Evolutionary conservation across 2,329 filamentous ascomycete genomes (phyloP).

Genomic region (Colletotrichum sp.): DNA sequence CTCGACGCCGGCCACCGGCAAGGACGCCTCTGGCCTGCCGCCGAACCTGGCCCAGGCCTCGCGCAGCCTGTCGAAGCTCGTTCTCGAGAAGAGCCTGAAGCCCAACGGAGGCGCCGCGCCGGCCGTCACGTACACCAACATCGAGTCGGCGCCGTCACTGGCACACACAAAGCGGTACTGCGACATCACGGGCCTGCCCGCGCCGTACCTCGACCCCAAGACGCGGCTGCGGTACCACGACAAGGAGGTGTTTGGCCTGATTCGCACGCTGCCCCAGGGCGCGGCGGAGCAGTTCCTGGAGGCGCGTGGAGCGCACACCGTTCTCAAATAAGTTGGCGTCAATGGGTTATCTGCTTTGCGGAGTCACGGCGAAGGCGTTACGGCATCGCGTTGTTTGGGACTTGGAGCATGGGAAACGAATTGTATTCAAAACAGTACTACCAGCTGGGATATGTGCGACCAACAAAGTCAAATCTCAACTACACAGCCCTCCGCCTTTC

Average conservation of each 20-base stretch:
- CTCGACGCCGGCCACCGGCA: constrained; percentile 57
- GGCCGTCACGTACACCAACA: constrained; percentile 90
- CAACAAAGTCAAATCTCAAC: constrained; percentile 96
- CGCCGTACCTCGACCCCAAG: constrained; percentile 93
- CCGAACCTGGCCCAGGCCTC: constrained; percentile 89
- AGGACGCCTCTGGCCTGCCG: constrained; percentile 41
- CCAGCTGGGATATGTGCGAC: constrained; percentile 65
- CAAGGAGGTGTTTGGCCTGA: constrained; percentile 85
- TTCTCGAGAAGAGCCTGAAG: constrained; percentile 80
- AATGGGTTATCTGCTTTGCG: not conserved
- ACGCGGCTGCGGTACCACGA: constrained; percentile 92
- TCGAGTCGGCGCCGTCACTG: constrained; percentile 90
- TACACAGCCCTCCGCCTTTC: constrained; percentile 84
- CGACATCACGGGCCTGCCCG: constrained; percentile 92
- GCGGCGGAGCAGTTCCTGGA: constrained; percentile 89
- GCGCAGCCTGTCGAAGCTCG: constrained; percentile 83
- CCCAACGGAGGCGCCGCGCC: constrained; percentile 58
- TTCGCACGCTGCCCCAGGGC: constrained; percentile 81
- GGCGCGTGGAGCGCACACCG: constrained; percentile 87
- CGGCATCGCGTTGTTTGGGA: not conserved
- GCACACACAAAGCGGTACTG: constrained; percentile 89
- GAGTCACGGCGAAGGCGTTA: not conserved
- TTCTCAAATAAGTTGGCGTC: constrained; percentile 73
- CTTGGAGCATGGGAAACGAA: not conserved
- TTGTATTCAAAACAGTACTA: not conserved